Base-by-base conservation (phyloP, 2,329 filamentous ascomycete genomes). In the Penicillium sp. region DNA sequence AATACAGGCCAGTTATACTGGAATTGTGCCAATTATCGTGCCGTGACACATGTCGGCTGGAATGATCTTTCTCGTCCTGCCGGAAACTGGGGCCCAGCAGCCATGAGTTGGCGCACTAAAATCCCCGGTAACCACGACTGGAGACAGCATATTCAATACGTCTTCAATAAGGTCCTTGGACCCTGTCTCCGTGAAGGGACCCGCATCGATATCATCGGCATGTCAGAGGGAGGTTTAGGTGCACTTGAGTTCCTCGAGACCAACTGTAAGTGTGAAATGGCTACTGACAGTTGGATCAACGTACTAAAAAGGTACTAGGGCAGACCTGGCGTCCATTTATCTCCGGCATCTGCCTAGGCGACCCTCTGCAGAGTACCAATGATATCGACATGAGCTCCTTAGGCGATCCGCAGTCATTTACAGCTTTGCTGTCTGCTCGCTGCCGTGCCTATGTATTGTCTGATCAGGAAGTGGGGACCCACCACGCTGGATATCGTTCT, bases 1-100 rank as follows among this genome's bases (percentile, higher is more conserved):
- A 97, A 96, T 67, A 78, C 84, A 3, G 90, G 90, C 4, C 86
- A 95, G 72, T 75, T 89, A 15, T 77, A 86, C 62, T 97, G 90
- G 86, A 90, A 88, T 68, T 84, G 88, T 33, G 80, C 82, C 45
- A 80, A 80, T 1, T 73, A 79, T 45, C 80, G 81, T 42, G 78
- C 84, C 0, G 76, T 96, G 54, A 88, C 83, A 1, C 68, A 79
- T 1, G 65, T 67, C 0, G 80, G 79, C 3, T 88, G 87, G 78
- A 66, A 76, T 7, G 78, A 77, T 1, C 72, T 87, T 37, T 85
- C 86, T 1, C 80, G 86, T 60, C 76, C 79, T 50, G 88, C 84
- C 41, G 80, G 85, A 2, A 84, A 86, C 9, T 84, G 89, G 54
- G 67, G 73, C 3, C 78, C 80, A 2, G 75, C 79, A 41, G 73